Evolutionary conservation across 805 yeast species (phyloP), one percentile per base, ranked within the genome.

Genomic region (Candida boidinii): DNA sequence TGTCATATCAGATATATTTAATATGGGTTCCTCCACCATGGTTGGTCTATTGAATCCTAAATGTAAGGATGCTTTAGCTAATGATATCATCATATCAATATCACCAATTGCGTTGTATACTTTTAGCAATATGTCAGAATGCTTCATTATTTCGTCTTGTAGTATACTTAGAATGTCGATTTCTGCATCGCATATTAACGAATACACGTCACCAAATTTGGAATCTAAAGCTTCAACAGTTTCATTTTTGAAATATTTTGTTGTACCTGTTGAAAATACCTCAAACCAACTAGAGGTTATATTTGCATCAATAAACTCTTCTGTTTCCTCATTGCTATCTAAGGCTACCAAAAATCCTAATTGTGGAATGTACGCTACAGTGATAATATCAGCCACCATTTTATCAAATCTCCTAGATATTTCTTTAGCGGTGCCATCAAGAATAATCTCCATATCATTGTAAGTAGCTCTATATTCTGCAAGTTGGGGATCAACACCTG

Each of bases 321-420:
- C 21, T 9, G 21, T 9, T 19, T 7, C 6, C 9, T 7, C 6
- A 19, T 6, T 7, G 17, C 6, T 14, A 11, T 39, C 39, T 17
- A 41, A 30, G 0, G 61, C 52, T 1, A 63, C 45, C 26, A 68
- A 39, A 31, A 56, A 68, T 0, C 73, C 73, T 16, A 68, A 38
- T 28, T 68, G 71, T 3, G 73, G 73, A 17, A 66, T 59, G 39
- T 66, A 68, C 1, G 61, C 57, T 1, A 59, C 59, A 33, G 60
- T 63, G 1, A 58, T 23, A 2, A 42, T n/a, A 5, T 43, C 44
- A 2, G 39, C 36, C 7, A 34, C n/a, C n/a, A 8, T 23, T 7
- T n/a, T n/a, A 11, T 33, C 21, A 19, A 42, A 23, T 33, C 35
- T 14, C 27, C 27, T 6, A 27, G 26, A 12, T 33, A 35, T 4